Evolutionary conservation across 1,284 basidiomycete genomes (phyloP), one percentile per base, ranked within the genome.

Genomic region (Austroboletus sp.): DNA sequence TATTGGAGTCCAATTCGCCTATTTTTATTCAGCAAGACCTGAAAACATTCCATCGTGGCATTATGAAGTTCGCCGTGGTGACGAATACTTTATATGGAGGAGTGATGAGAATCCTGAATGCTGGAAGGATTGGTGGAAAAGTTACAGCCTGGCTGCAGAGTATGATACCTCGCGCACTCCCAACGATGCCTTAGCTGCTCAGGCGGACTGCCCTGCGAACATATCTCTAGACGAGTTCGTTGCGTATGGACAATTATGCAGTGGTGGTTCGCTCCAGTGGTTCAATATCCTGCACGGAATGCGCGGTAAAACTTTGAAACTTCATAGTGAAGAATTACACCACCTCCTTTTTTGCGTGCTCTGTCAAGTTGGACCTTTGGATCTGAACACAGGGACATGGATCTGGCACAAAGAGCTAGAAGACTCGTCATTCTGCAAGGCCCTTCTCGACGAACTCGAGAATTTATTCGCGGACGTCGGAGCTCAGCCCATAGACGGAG

Each of bases 231-330:
- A 37, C 3, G 36, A 37, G 25, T 23, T 25, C n/a, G 6, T 37
- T 15, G 12, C 23, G 10, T 26, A 59, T 48, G 8, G 46, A 68
- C 4, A 58, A 25, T 49, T 76, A 26, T 69, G 73, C 1, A 65
- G 68, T 30, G 72, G 74, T 2, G 49, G 57, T 3, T 57, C 53
- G 0, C 49, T 76, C 0, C 74, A 77, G 40, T 76, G 74, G 74
- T 47, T 70, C 29, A 76, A 76, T 45, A 69, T 77, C 9, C 53
- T 64, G 4, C 60, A 66, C 19, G 72, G 70, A 49, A 45, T 75
- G 9, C 57, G 57, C 9, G 58, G 66, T 12, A 58, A 61, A 17
- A 48, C 46, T 0, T 53, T 77, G 13, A 65, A 62, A 1, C 70
- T 74, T 38, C 52, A 57, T 26, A 47, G 54, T 2, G 55, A 63